A percentile compares a stretch with the other conserved stretches of the same genome.
Evolutionary conservation across 2,329 filamentous ascomycete genomes (phyloP).

Genomic region (Colletotrichum scovillei): DNA sequence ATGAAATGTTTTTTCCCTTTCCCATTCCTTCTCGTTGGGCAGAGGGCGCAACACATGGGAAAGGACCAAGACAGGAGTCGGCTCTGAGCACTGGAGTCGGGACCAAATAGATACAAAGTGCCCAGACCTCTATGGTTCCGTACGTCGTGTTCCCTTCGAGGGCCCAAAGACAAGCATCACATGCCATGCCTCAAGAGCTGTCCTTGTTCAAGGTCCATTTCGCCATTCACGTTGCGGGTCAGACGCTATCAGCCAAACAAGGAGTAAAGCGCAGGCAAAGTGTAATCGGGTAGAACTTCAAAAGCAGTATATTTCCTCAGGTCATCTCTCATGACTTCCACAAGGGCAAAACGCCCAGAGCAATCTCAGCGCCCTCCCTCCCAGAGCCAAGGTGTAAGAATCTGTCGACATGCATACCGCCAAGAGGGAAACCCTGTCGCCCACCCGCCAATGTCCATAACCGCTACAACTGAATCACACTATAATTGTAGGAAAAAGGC

Average conservation of each 20-base stretch:
- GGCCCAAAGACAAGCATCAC: too few species aligned
- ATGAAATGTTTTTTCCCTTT: too few species aligned
- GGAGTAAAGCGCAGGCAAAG: not conserved
- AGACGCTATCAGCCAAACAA: not conserved
- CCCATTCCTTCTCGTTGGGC: too few species aligned
- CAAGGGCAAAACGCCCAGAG: not conserved
- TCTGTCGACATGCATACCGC: not conserved
- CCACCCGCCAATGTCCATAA: not conserved
- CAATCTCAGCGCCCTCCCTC: not conserved
- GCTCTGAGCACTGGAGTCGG: too few species aligned
- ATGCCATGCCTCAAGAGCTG: not conserved
- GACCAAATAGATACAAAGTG: too few species aligned
- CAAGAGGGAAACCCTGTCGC: not conserved
- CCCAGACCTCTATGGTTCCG: too few species aligned
- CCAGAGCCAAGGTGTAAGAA: not conserved
- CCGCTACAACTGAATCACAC: not conserved
- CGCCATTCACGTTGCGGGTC: not conserved
- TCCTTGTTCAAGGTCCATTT: not conserved
- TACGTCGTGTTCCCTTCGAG: too few species aligned
- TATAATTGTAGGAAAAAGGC: not conserved
- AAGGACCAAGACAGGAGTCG: too few species aligned
- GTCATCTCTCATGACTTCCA: conserved; percentile 1
- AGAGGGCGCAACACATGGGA: too few species aligned
- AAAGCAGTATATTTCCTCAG: not conserved
- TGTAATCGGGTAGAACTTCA: not conserved